Evolutionary conservation across 75 land plant genomes (phyloP), one percentile per base, ranked within the genome.

Genomic region (Adiantum capillusveneris): DNA sequence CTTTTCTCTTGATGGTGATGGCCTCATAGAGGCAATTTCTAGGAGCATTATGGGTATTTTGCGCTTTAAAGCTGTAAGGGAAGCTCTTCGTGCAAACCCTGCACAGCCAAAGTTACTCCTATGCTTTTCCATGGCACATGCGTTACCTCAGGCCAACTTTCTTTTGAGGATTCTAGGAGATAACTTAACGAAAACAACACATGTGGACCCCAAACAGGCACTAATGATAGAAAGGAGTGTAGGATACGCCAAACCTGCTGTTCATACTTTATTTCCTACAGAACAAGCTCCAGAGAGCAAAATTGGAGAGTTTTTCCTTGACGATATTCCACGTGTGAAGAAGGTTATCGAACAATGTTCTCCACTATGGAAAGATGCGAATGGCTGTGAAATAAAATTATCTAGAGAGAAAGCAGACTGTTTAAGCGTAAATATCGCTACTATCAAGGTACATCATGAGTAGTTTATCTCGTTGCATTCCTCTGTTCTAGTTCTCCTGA

Each of bases 341-440:
- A 68, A 44, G 28, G 80, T 70, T 29, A 70, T 84, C 22, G 78
- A 73, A 37, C 65, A 73, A 51, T 74, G 72, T n/a, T 26, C 60
- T 48, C 37, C 29, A 18, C 31, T 59, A 58, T 61, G 71, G 12
- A 72, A 70, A 6, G 7, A 3, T 5, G 9, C 9, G 37, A 77
- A 44, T 28, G 84, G 59, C 62, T 80, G 71, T 52, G 77, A 66
- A 50, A 84, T 84, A 44, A 67, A 71, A 19, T 72, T 74, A 49
- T 75, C 81, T 24, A 59, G 81, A 11, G 76, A 78, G 37, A 84
- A 71, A 59, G 76, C 81, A 30, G 84, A 84, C 20, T 76, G 84
- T 3, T 65, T 84, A 43, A 81, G 79, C 57, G 75, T 81, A 56
- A 84, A 84, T 61, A 1, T 78, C 25, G 88, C 88, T 31, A 76